Conservation (phyloP, 805 yeast genomes). For the Hagleromyces aurorensis region DNA sequence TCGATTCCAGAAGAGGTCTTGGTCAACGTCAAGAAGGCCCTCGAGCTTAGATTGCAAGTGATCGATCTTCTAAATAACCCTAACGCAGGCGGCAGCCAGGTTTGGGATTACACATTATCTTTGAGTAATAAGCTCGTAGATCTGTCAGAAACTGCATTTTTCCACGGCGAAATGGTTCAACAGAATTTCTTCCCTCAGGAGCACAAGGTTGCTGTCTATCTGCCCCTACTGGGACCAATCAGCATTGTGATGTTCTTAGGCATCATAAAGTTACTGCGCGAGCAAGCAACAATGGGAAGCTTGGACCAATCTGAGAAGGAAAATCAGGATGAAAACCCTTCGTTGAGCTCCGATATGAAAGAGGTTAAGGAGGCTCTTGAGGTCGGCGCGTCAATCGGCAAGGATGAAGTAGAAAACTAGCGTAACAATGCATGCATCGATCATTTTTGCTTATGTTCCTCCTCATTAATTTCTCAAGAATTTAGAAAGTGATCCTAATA, state of each 20-base stretch:
- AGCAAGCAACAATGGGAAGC: conserved; percentile 12
- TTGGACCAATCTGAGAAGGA: conserved; percentile 2
- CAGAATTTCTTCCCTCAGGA: conserved; percentile 93
- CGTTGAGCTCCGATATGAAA: background rate
- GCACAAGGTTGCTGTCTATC: conserved; percentile 88
- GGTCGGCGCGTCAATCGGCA: conserved; percentile 7
- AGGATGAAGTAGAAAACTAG: conserved; percentile 1
- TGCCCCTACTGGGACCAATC: conserved; percentile 86
- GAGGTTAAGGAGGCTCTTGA: conserved; percentile 4
- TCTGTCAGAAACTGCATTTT: conserved; percentile 61
- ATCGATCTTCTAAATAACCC: conserved; percentile 28
- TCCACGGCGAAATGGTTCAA: conserved; percentile 91
- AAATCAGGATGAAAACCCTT: conserved; percentile 1
- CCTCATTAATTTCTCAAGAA: too few relatives aligned
- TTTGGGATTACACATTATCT: conserved; percentile 45
- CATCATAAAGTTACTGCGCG: conserved; percentile 38
- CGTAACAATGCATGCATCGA: too few relatives aligned
- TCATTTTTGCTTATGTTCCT: too few relatives aligned
- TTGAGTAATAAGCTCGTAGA: conserved; percentile 41
- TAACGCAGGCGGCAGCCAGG: conserved; percentile 22
- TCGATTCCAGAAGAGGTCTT: conserved; percentile 74
- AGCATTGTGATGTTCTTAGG: conserved; percentile 54
- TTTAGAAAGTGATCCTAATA: too few relatives aligned
- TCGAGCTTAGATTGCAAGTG: conserved; percentile 33
- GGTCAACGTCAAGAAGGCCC: conserved; percentile 45